Conservation (phyloP, 352 stramenopile genomes). For the Globisporangium yorkense region DNA sequence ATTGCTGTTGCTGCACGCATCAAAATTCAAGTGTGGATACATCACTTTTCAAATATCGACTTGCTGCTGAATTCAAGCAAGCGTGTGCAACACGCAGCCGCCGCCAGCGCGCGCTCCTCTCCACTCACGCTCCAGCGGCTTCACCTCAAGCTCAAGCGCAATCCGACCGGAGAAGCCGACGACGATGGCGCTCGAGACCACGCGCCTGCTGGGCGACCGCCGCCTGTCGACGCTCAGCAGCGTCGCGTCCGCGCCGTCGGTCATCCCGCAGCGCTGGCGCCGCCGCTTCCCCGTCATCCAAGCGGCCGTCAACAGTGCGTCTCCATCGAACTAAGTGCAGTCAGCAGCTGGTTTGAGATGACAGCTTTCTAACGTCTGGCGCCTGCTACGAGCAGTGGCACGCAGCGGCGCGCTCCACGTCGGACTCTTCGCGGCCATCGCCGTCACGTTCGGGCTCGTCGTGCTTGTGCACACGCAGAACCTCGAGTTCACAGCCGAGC, state of each 20-base stretch:
- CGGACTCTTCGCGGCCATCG: constrained; percentile 34
- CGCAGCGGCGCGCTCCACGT: constrained; percentile 30
- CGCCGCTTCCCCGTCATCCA: constrained; percentile 15
- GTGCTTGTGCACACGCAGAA: constrained; percentile 71
- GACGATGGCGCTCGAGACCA: constrained; percentile 2
- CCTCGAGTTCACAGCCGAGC: constrained; percentile 33
- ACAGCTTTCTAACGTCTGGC: neutral
- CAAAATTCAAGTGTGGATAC: neutral
- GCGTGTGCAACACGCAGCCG: constrained; percentile 1
- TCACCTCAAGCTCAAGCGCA: neutral
- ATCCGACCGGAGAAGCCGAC: neutral
- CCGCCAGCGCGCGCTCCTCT: neutral
- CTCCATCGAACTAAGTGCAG: neutral
- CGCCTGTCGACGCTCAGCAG: constrained; percentile 3
- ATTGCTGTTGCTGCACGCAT: neutral
- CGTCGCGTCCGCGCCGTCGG: constrained; percentile 8
- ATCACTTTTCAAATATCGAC: neutral
- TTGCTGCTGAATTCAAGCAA: neutral
- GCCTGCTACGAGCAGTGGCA: constrained; percentile 1
- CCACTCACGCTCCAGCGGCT: neutral
- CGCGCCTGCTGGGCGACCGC: constrained; percentile 5
- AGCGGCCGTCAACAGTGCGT: constrained; percentile 11
- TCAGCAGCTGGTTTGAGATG: neutral
- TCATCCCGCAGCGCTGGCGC: constrained; percentile 16
- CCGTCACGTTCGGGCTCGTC: constrained; percentile 50